These are phyloP conservation scores for Aspergillus wentii DNA, from an alignment of 495 filamentous ascomycete genomes.

Conservation along the genomic window DNA sequence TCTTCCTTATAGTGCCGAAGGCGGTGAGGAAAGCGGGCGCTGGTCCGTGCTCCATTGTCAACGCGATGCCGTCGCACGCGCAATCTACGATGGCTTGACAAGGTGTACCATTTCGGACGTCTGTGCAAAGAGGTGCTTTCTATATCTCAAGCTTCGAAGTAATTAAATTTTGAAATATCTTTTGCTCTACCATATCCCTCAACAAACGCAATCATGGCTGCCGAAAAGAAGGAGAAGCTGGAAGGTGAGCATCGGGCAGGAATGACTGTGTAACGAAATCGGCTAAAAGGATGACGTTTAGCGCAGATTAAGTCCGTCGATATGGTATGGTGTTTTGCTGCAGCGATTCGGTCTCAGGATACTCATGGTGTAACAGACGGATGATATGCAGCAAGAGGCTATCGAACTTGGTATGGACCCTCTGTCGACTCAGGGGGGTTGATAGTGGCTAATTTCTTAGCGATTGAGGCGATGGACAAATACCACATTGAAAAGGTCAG, in stretches of 20 bases:
- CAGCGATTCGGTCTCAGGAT: not conserved
- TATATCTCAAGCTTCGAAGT: no score
- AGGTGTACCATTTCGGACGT: no score
- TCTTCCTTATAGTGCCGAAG: constrained; percentile 25
- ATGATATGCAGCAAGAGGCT: constrained; percentile 94
- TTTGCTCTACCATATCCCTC: not conserved
- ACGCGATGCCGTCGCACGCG: constrained; percentile 11
- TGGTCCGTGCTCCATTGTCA: constrained; percentile 14
- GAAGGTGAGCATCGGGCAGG: constrained; percentile 50
- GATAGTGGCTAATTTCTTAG: constrained; percentile 43
- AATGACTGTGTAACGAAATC: constrained; percentile 1
- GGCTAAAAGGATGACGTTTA: constrained; percentile 39
- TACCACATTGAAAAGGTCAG: constrained; percentile 88
- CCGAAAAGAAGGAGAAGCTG: constrained; percentile 64
- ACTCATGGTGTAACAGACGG: constrained; percentile 54
- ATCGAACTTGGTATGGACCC: constrained; percentile 79
- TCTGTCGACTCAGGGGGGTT: constrained; percentile 2
- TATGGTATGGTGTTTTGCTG: constrained; percentile 62
- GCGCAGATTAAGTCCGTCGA: constrained; percentile 95
- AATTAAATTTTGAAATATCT: constrained; percentile 1
- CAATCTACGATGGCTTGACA: constrained; percentile 9
- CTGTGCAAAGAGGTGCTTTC: not conserved
- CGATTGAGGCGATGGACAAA: constrained; percentile 89
- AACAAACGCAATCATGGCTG: constrained; percentile 32
- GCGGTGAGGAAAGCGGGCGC: constrained; percentile 27